A percentile compares a stretch with the other conserved stretches of the same genome.
These are phyloP conservation scores for Corymbia citriodora DNA, from an alignment of 441 rosid species.

Conservation along the genomic window DNA sequence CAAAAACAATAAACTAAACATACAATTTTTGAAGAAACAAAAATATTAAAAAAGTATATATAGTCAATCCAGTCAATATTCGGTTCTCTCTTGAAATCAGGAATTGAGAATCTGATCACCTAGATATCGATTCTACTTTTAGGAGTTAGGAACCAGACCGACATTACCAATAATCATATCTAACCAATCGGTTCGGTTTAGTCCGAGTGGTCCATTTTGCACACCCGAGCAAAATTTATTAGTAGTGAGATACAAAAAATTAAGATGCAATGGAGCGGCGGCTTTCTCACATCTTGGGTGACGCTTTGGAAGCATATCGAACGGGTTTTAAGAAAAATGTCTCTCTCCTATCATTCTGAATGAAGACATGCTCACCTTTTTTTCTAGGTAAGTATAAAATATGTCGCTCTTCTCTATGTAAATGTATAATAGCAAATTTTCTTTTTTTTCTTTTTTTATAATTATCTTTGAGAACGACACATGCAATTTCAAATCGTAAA, in stretches of 20 bases:
- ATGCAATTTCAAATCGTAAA: background rate
- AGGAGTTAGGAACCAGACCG: no score
- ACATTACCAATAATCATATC: accelerated
- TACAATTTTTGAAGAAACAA: no score
- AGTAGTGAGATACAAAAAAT: background rate
- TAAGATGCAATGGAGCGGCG: background rate
- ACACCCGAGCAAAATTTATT: no score
- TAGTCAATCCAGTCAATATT: no score
- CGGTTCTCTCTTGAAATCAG: no score
- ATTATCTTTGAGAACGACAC: background rate
- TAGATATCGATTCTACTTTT: no score
- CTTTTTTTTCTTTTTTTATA: background rate
- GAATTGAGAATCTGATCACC: no score
- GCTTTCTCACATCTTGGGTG: background rate
- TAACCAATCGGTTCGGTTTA: no score
- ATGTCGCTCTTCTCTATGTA: background rate
- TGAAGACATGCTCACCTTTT: background rate
- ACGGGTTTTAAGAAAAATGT: background rate
- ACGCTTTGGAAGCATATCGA: background rate
- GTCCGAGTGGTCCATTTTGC: accelerated
- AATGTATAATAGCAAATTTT: background rate
- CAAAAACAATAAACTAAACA: background rate
- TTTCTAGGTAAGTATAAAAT: background rate
- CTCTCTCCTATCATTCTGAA: background rate
- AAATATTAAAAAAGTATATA: no score